Percentiles rank a stretch among this genome's conserved stretches.
phyloP scores from a whole-genome alignment of 2,329 filamentous ascomycete genomes.

The Sporothrix humicola region DNA sequence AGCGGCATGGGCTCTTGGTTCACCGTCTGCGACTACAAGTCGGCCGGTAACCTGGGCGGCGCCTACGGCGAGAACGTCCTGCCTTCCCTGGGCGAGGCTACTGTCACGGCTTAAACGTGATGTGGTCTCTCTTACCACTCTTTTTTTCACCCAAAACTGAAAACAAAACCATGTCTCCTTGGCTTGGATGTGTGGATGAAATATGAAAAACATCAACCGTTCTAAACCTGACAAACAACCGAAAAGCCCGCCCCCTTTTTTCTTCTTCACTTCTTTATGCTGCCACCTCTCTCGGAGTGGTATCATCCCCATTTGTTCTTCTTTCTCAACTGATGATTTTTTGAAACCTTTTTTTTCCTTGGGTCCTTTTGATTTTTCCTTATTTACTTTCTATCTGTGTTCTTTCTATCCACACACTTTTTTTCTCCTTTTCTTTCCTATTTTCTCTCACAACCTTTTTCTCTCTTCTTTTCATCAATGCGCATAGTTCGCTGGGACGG shows the following conservation, averaged over 20 bases:
- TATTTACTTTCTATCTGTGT: conserved; percentile 21
- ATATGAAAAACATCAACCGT: conserved; percentile 22
- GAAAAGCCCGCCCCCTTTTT: conserved; percentile 27
- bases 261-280: conserved; percentile 30
- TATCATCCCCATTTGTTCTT: not conserved
- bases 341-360: conserved; percentile 30
- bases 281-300: not conserved
- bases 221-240: not conserved
- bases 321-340: conserved; percentile 16
- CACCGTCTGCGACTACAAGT: conserved; percentile 88
- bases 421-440: not conserved
- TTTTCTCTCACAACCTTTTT: not conserved
- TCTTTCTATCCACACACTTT: conserved; percentile 26
- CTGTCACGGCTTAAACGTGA: conserved; percentile 39
- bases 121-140: not conserved
- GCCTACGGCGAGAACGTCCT: conserved; percentile 58
- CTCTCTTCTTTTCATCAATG: conserved; percentile 23
- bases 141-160: conserved; percentile 14
- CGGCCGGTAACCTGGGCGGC: conserved; percentile 62
- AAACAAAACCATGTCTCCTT: conserved; percentile 11
- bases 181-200: conserved; percentile 27
- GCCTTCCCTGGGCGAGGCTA: conserved; percentile 47
- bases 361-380: conserved; percentile 18
- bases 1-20: conserved; percentile 64
- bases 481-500: conserved; percentile 33